These are phyloP conservation scores for Podospora pseudopauciseta DNA, from an alignment of 495 filamentous ascomycete genomes.

Conservation along the genomic window DNA sequence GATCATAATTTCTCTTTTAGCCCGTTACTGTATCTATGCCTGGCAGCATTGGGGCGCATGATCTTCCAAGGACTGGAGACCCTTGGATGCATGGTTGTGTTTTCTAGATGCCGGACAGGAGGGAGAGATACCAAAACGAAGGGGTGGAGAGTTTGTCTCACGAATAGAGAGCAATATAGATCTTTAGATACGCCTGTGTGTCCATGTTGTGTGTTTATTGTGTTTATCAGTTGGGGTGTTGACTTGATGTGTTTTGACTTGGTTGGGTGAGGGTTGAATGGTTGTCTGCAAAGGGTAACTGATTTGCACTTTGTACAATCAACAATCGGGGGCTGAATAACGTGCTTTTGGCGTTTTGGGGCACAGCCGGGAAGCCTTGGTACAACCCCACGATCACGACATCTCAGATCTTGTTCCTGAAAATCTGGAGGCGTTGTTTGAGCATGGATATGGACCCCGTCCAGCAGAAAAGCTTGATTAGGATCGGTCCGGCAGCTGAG, in stretches of 20 bases:
- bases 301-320: neutral
- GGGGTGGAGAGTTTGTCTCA: constrained; percentile 23
- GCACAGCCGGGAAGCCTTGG: neutral
- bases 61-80: constrained; percentile 32
- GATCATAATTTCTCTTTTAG: constrained; percentile 29
- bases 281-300: neutral
- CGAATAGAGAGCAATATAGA: constrained; percentile 30
- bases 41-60: constrained; percentile 17
- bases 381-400: constrained; percentile 25
- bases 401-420: constrained; percentile 9
- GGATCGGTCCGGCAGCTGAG: constrained; percentile 5
- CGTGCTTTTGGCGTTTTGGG: neutral
- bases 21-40: constrained; percentile 24
- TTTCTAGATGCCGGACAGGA: constrained; percentile 20
- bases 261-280: too few relatives aligned
- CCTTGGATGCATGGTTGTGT: constrained; percentile 25
- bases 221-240: too few relatives aligned
- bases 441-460: neutral
- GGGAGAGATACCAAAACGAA: constrained; percentile 29
- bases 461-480: constrained; percentile 1
- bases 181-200: constrained; percentile 14
- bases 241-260: too few relatives aligned
- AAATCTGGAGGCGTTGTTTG: neutral
- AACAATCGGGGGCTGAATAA: constrained; percentile 2
- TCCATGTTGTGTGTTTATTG: neutral